These are phyloP conservation scores for Pulveroboletus sp. DNA, from an alignment of 768 basidiomycete genomes.

Conservation along the genomic window DNA sequence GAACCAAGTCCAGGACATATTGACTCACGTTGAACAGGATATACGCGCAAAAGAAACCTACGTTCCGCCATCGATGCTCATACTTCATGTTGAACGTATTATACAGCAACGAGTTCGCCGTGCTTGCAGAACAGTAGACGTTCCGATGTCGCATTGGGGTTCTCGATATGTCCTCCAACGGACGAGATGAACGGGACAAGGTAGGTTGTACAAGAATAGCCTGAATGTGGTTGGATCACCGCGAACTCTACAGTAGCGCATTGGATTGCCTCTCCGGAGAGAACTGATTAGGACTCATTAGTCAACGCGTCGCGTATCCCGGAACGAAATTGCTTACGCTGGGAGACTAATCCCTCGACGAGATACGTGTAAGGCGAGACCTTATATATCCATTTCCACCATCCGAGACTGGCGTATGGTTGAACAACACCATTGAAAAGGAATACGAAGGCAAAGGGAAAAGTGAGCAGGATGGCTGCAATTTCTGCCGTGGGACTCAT, in stretches of 20 bases:
- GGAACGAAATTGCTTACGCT: slow-evolving; percentile 40
- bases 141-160: slow-evolving; percentile 33
- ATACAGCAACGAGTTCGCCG: slow-evolving; percentile 50
- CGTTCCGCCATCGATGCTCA: slow-evolving; percentile 43
- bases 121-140: slow-evolving; percentile 54
- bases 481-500: slow-evolving; percentile 60
- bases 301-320: too few relatives aligned
- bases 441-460: slow-evolving; percentile 59
- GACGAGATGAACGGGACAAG: slow-evolving; percentile 38
- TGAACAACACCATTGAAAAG: slow-evolving; percentile 69
- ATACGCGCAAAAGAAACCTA: slow-evolving; percentile 44
- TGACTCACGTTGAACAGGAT: slow-evolving; percentile 42
- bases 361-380: slow-evolving; percentile 55
- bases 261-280: slow-evolving; percentile 45
- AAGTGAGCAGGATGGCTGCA: slow-evolving; percentile 53
- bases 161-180: slow-evolving; percentile 46
- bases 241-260: slow-evolving; percentile 64
- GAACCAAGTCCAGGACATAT: too few relatives aligned
- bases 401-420: slow-evolving; percentile 54
- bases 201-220: slow-evolving; percentile 46
- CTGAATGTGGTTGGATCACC: slow-evolving; percentile 43
- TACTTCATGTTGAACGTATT: slow-evolving; percentile 58
- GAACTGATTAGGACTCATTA: slow-evolving; percentile 26
- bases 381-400: slow-evolving; percentile 72
- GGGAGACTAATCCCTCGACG: slow-evolving; percentile 44